These are phyloP conservation scores for Penicillium paneum DNA, from an alignment of 2,329 filamentous ascomycete genomes.

Conservation along the genomic window DNA sequence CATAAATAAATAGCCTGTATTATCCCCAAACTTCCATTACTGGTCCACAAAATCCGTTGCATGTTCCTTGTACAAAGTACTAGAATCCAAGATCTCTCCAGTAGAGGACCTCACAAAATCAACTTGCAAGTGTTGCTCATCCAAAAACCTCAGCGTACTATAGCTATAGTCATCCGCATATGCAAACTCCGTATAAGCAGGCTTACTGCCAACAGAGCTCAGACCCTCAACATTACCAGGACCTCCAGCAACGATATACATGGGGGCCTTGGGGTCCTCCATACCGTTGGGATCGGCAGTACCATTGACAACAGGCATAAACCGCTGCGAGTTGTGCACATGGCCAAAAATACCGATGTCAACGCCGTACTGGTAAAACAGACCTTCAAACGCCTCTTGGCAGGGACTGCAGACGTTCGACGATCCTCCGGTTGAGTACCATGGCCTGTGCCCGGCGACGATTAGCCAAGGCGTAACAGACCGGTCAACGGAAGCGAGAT, in stretches of 20 bases:
- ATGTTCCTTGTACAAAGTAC: constrained; percentile 51
- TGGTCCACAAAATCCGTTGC: constrained; percentile 47
- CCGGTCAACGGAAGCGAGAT: constrained; percentile 57
- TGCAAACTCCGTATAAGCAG: constrained; percentile 41
- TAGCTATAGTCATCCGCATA: constrained; percentile 51
- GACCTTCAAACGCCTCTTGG: constrained; percentile 52
- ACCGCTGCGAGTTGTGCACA: constrained; percentile 58
- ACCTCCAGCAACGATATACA: constrained; percentile 57
- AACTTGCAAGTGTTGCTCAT: constrained; percentile 48
- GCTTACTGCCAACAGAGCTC: constrained; percentile 42
- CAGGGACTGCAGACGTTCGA: constrained; percentile 46
- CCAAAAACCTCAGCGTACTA: constrained; percentile 48
- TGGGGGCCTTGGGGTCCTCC: constrained; percentile 52
- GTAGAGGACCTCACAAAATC: constrained; percentile 52
- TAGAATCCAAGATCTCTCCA: constrained; percentile 49
- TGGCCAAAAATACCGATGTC: constrained; percentile 58
- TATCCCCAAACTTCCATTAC: constrained; percentile 38
- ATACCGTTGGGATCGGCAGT: constrained; percentile 46
- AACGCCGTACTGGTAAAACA: constrained; percentile 57
- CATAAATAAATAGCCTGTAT: too few species aligned
- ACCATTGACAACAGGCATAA: constrained; percentile 34
- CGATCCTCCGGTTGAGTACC: constrained; percentile 43
- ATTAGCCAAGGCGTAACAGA: constrained; percentile 54
- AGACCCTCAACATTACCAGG: constrained; percentile 58
- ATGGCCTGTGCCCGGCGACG: constrained; percentile 46